Conservation (phyloP, 2,329 filamentous ascomycete genomes). For the Colletotrichum sp. region DNA sequence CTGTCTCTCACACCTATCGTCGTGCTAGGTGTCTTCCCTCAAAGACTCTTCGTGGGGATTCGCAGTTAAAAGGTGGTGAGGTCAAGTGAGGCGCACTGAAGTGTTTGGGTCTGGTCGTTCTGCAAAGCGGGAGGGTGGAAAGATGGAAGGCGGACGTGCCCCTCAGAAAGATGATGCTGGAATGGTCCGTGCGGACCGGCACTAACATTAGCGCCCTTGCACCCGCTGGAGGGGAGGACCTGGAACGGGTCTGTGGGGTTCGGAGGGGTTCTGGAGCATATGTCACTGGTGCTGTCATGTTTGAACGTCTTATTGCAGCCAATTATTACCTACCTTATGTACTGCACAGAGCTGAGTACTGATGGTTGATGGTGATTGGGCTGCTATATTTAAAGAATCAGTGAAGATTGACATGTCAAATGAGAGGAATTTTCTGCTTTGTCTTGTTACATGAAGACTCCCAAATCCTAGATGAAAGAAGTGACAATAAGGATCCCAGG, state of each 20-base stretch:
- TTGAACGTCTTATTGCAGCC: not conserved
- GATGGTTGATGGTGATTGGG: not conserved
- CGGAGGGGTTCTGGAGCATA: not conserved
- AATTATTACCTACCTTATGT: not conserved
- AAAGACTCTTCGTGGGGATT: not conserved
- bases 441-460: not conserved
- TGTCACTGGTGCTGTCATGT: not conserved
- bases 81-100: not conserved
- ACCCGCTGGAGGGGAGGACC: not conserved
- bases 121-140: not conserved
- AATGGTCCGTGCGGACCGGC: constrained; percentile 11
- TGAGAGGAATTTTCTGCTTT: not conserved
- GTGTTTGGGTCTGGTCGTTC: not conserved
- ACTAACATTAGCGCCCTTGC: constrained; percentile 5
- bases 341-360: not conserved
- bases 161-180: constrained; percentile 13
- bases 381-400: not conserved
- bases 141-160: not conserved
- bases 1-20: not conserved
- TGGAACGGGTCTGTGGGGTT: not conserved
- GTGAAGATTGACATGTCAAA: not conserved
- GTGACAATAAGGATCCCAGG: not conserved
- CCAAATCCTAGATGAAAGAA: fast-evolving
- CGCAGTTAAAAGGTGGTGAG: not conserved
- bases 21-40: not conserved